Base-by-base conservation (phyloP, 1,139 yeast species). In the Yamadazyma aaseri region DNA sequence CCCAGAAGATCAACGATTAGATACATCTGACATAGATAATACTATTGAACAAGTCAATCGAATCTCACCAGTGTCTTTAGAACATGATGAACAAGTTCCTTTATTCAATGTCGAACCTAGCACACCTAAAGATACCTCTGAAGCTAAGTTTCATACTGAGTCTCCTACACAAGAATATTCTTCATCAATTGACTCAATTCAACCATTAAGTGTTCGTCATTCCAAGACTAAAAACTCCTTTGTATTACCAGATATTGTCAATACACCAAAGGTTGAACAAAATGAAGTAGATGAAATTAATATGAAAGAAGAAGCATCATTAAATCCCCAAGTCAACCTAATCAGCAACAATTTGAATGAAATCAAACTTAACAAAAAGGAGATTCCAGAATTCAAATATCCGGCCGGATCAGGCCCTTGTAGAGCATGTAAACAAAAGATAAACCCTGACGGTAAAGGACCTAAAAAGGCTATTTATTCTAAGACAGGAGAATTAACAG, bases 341-440 rank as follows among this genome's bases (percentile, higher is more conserved):
- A 15, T 32, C n/a, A 17, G 17, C 15, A 17, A 15, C 17, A 21
- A 25, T 3, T 17, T 32, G 3, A 28, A 26, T 11, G 37, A 33
- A 23, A 26, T 38, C 18, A 35, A 24, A 26, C 27, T 39, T 18
- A 23, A 29, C 14, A 31, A 20, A 10, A 42, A 18, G 16, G 15
- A 18, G 1, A 20, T 36, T 11, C 50, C 44, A 7, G 22, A 36
- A 8, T 46, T 40, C 25, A 62, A 58, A 37, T 60, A 63, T 42
- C 68, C 75, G 6, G 76, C 89, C 2, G 92, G 92, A 1, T 62
- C 74, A 40, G 92, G 92, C 0, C 89, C 89, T 9, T 84, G 92
- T 51, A 73, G 92, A 41, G 51, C 63, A 24, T 90, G 98, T 63
- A 53, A 58, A 7, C 60, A 54, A 15, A 75, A 81, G 26, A 52